Evolutionary conservation across 352 stramenopile genomes (phyloP).

Genomic region (Globisporangium spinosum): DNA sequence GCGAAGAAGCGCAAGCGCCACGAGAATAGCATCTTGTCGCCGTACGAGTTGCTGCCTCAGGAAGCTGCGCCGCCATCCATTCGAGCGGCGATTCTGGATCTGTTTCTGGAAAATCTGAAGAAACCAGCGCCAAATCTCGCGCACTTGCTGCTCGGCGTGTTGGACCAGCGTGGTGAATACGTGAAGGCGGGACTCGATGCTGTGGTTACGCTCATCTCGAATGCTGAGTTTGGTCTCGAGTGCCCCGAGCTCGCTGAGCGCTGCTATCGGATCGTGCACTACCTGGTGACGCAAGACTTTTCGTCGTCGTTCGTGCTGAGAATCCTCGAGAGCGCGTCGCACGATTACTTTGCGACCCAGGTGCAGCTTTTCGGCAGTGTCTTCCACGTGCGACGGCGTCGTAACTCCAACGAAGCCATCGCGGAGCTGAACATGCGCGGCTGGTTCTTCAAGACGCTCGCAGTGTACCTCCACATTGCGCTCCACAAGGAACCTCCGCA

Average conservation of each 20-base stretch:
- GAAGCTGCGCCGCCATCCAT: conserved; percentile 44
- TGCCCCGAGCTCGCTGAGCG: conserved; percentile 56
- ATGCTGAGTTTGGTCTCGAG: conserved; percentile 60
- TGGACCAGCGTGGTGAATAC: conserved; percentile 38
- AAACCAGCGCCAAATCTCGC: conserved; percentile 75
- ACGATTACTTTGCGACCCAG: conserved; percentile 67
- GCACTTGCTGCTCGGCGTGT: conserved; percentile 63
- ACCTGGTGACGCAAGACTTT: conserved; percentile 63
- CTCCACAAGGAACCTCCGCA: conserved; percentile 65
- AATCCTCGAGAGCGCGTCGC: conserved; percentile 57
- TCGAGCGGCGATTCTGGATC: conserved; percentile 61
- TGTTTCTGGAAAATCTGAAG: conserved; percentile 73
- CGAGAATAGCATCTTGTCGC: conserved; percentile 41
- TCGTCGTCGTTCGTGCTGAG: conserved; percentile 46
- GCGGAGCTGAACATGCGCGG: conserved; percentile 73
- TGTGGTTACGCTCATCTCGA: conserved; percentile 71
- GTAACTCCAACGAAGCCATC: conserved; percentile 32
- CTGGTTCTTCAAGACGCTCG: conserved; percentile 81
- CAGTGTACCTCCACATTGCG: conserved; percentile 72
- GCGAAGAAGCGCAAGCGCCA: conserved; percentile 41
- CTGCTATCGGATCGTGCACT: conserved; percentile 67
- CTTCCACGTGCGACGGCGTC: conserved; percentile 40
- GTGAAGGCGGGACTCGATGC: conserved; percentile 63
- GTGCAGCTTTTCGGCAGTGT: conserved; percentile 55
- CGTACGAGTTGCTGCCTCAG: conserved; percentile 44